Base-by-base conservation (phyloP, 2,329 filamentous ascomycete genomes). In the Trichophyton verrucosum region DNA sequence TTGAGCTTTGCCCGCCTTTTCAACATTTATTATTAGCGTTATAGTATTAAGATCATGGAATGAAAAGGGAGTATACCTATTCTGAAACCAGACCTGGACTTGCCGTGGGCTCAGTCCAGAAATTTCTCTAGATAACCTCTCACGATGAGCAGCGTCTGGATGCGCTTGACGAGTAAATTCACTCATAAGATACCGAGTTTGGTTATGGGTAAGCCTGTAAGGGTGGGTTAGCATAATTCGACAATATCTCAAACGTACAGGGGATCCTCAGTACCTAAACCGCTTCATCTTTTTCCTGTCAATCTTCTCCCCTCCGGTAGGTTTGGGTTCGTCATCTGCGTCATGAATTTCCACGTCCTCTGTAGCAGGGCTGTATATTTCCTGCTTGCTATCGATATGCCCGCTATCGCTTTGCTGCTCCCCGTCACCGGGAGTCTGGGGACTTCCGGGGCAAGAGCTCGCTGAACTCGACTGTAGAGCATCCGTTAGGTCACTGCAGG, bases 81-180 rank as follows among this genome's bases (percentile, higher is more conserved):
- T 97, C 75, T 97, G 91, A 75, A 97, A 97, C 92, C 91, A 97
- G 57, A 97, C 91, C 74, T 97, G 91, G 24, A 97, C 92, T 72
- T 97, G 91, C 63, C 91, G 84, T 42, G 91, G 89, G 68, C 89
- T 96, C 57, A 97, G 76, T 0, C 91, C 92, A 36, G 92, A 91
- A 53, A 97, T 96, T 72, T 96, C 90, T 64, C 87, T 81, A 3
- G 91, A 92, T 42, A 97, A 79, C 55, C 90, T 82, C 72, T 96
- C 91, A 64, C 91, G 82, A 73, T 96, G 91, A 55, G 89, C 88
- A 46, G 91, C 91, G 75, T 97, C 91, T 6, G 91, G 91, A 71
- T 96, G 91, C 24, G 91, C 89, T 71, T 97, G 91, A 68, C 94
- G 91, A 61, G 91, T 88, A 70, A 96, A 97, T 72, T 97, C 91